These are phyloP conservation scores for Hypoxylon sp. DNA, from an alignment of 2,329 filamentous ascomycete species.

Conservation along the genomic window DNA sequence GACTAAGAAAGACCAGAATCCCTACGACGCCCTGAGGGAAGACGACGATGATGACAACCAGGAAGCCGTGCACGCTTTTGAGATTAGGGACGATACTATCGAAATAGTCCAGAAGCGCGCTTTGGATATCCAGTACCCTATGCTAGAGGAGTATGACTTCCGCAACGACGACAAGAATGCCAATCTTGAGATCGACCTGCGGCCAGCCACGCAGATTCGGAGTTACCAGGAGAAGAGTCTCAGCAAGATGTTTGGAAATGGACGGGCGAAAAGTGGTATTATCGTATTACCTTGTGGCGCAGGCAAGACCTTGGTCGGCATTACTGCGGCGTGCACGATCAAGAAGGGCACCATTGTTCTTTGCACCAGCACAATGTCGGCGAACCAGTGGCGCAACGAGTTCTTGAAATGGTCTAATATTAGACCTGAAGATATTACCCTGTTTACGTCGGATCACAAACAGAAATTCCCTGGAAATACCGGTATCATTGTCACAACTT, in stretches of 20 bases:
- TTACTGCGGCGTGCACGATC: slow-evolving; percentile 97
- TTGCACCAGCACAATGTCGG: slow-evolving; percentile 97
- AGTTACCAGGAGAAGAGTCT: slow-evolving; percentile 97
- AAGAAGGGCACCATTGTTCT: slow-evolving; percentile 97
- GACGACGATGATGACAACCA: slow-evolving; percentile 90
- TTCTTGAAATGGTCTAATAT: slow-evolving; percentile 99
- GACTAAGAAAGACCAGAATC: slow-evolving; percentile 74
- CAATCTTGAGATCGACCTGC: slow-evolving; percentile 93
- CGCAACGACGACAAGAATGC: slow-evolving; percentile 90
- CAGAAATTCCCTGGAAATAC: slow-evolving; percentile 86
- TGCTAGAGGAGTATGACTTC: slow-evolving; percentile 98
- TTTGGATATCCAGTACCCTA: slow-evolving; percentile 85
- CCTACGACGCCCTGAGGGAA: slow-evolving; percentile 80
- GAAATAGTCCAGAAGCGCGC: slow-evolving; percentile 92
- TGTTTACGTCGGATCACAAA: slow-evolving; percentile 96
- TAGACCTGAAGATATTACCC: slow-evolving; percentile 91
- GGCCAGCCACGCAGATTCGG: slow-evolving; percentile 89
- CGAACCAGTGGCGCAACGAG: slow-evolving; percentile 95
- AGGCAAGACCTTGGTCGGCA: slow-evolving; percentile 97
- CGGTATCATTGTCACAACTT: slow-evolving; percentile 96
- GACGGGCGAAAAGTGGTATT: slow-evolving; percentile 95
- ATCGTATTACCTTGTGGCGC: slow-evolving; percentile 97
- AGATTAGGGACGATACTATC: slow-evolving; percentile 86
- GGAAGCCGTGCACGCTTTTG: slow-evolving; percentile 92
- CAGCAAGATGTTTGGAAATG: slow-evolving; percentile 99